phyloP scores from a whole-genome alignment of 306 rosid genomes.

The Lathyrus tuberosus region DNA sequence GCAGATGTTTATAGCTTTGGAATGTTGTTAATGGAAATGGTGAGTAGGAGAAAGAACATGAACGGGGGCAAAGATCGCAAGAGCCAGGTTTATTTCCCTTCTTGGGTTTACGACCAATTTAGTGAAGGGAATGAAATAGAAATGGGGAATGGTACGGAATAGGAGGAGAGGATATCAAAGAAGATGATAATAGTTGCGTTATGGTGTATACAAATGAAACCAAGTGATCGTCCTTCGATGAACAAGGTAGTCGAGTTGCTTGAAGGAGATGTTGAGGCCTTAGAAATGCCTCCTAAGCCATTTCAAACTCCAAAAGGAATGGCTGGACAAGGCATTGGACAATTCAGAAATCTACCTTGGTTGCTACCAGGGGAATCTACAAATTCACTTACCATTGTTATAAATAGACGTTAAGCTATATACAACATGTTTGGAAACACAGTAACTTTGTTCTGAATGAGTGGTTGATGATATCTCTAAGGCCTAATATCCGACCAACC shows the following conservation, averaged over 20 bases:
- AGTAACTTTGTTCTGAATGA: no score
- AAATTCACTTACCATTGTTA: no score
- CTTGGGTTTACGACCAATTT: conserved; percentile 23
- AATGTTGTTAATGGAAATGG: conserved; percentile 37
- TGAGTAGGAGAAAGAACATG: conserved; percentile 5
- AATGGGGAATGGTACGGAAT: not conserved
- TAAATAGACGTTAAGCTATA: no score
- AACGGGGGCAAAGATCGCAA: not conserved
- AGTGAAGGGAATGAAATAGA: not conserved
- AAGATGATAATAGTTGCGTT: conserved; percentile 42
- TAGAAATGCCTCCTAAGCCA: no score
- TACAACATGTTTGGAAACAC: no score
- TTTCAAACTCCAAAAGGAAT: no score
- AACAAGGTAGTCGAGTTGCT: conserved; percentile 40
- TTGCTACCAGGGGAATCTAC: no score
- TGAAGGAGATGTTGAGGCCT: conserved; percentile 34
- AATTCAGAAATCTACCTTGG: no score
- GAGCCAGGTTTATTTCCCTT: conserved; percentile 34
- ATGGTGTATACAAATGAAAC: conserved; percentile 47
- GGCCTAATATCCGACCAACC: no score
- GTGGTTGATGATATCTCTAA: no score
- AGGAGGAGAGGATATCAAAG: not conserved
- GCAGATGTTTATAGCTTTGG: conserved; percentile 27
- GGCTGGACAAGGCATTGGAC: no score
- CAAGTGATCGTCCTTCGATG: conserved; percentile 47